Base-by-base conservation (phyloP, 2,329 filamentous ascomycete species). In the Paracorniculantispora psalliotae region DNA sequence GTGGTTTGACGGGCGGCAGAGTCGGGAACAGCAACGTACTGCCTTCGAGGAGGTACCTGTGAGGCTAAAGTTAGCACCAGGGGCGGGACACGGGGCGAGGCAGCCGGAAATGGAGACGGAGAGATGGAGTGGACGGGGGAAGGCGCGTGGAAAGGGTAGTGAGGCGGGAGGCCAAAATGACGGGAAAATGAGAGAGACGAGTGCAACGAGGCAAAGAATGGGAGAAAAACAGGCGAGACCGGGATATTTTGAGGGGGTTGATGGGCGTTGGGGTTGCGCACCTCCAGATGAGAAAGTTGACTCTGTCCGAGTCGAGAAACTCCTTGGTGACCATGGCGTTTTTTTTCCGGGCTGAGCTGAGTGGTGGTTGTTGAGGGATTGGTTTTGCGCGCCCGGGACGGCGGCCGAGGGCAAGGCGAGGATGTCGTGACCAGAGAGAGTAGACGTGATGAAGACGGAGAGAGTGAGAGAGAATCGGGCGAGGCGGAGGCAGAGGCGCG, bases 251-350 rank as follows among this genome's bases (percentile, higher is more conserved):
- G n/a, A n/a, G n/a, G n/a, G n/a, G n/a, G n/a, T n/a, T n/a, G n/a
- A n/a, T n/a, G n/a, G n/a, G n/a, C n/a, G n/a, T n/a, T n/a, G 66
- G 63, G 60, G 61, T 67, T 68, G 81, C 84, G 74, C 79, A 88
- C 85, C 83, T 86, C 85, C 85, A 88, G 71, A 88, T 80, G 72
- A 88, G 80, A 79, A 84, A 87, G 78, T 87, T 88, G 79, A 87
- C 77, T 78, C 82, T 80, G 73, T 87, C 80, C 65, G 83, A 86
- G 79, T 86, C 81, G 68, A 88, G 78, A 69, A 79, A 79, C 76
- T 85, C 82, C 77, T 84, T 85, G 68, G 67, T 66, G 65, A 73
- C 72, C 81, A 84, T 85, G 68, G 67, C 69, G 63, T 60, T 28
- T 59, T 56, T 52, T 59, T 43, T n/a, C 37, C 41, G 47, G 37